These are phyloP conservation scores for Oenanthe javanica DNA, from an alignment of 140 eudicot species.

Conservation along the genomic window DNA sequence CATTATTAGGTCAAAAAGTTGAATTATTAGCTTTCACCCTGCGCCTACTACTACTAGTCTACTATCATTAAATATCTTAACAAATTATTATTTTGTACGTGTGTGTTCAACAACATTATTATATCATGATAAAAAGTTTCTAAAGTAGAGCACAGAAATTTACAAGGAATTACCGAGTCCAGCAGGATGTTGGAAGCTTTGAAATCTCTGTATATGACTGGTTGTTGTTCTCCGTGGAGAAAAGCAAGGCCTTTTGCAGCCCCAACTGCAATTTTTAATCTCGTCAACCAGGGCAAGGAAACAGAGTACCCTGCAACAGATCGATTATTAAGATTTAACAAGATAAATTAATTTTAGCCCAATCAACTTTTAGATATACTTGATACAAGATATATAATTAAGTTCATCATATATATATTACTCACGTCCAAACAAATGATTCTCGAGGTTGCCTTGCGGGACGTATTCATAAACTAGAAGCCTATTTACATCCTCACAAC, in stretches of 20 bases:
- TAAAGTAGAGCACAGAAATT: background rate
- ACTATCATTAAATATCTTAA: too few relatives aligned
- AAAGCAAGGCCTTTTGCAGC: slow-evolving; percentile 94
- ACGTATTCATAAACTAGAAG: slow-evolving; percentile 93
- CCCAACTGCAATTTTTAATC: slow-evolving; percentile 74
- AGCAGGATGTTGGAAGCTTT: slow-evolving; percentile 77
- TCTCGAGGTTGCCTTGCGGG: slow-evolving; percentile 78
- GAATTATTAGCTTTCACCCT: too few relatives aligned
- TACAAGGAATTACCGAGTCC: slow-evolving; percentile 39
- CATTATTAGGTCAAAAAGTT: too few relatives aligned
- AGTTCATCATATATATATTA: too few relatives aligned
- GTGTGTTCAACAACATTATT: background rate
- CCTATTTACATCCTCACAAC: slow-evolving; percentile 82
- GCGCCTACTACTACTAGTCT: too few relatives aligned
- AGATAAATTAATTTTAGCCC: background rate
- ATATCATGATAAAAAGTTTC: background rate
- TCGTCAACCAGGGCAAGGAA: slow-evolving; percentile 80
- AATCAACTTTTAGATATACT: background rate
- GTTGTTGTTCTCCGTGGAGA: slow-evolving; percentile 85
- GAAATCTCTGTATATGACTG: slow-evolving; percentile 85
- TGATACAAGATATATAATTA: too few relatives aligned
- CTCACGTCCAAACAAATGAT: slow-evolving; percentile 70
- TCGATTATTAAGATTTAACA: background rate
- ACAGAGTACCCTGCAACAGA: slow-evolving; percentile 55
- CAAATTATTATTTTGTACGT: too few relatives aligned